Evolutionary conservation across 139 green algal species (phyloP).

Genomic region (Picochlorum sp.): DNA sequence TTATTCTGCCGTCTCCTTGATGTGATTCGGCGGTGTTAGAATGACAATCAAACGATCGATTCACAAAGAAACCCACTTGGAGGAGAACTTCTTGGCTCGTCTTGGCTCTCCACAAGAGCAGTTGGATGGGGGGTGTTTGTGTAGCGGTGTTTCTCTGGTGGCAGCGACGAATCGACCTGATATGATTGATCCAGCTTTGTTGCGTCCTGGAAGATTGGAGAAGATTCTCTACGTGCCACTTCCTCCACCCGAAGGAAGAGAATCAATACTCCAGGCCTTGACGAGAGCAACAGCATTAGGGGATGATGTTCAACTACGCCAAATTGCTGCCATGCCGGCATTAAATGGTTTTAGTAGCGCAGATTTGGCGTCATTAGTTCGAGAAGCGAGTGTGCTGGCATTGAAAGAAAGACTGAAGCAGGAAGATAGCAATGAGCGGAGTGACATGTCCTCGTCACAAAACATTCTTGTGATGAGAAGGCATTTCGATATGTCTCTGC

Average conservation of each 20-base stretch:
- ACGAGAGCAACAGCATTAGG: constrained; percentile 48
- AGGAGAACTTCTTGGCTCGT: no score
- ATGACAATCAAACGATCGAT: no score
- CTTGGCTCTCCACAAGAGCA: no score
- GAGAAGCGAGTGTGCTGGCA: constrained; percentile 69
- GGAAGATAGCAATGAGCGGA: background rate
- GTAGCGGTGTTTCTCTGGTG: constrained; percentile 71
- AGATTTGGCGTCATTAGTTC: constrained; percentile 86
- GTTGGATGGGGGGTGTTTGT: no score
- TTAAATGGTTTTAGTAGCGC: constrained; percentile 78
- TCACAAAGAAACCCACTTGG: no score
- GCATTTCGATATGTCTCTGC: constrained; percentile 62
- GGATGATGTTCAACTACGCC: constrained; percentile 52
- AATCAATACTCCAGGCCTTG: constrained; percentile 53
- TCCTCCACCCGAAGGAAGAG: constrained; percentile 62
- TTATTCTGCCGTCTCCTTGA: no score
- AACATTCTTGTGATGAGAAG: constrained; percentile 30
- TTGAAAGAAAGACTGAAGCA: constrained; percentile 56
- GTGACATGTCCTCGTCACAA: background rate
- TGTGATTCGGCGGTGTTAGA: no score
- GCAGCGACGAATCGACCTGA: constrained; percentile 93
- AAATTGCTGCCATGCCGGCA: constrained; percentile 20
- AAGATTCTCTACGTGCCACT: constrained; percentile 93
- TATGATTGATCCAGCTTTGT: constrained; percentile 96
- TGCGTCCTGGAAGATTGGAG: constrained; percentile 73